Evolutionary conservation across 2,329 filamentous ascomycete species (phyloP).

Genomic region (Colletotrichum sidae): DNA sequence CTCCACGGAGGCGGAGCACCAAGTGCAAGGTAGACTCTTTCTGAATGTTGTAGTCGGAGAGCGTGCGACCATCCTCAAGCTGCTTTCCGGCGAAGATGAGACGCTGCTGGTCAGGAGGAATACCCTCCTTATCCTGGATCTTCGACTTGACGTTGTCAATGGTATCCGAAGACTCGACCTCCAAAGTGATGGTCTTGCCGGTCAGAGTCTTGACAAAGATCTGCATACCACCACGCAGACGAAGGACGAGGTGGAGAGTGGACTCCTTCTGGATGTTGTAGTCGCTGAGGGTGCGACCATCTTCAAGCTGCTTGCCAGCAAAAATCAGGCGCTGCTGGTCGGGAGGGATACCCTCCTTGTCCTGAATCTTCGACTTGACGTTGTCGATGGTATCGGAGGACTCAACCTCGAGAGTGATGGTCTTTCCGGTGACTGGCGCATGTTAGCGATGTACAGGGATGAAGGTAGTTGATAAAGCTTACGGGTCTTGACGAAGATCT

Average conservation of each 20-base stretch:
- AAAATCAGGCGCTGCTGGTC: slow-evolving; percentile 89
- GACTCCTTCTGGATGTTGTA: slow-evolving; percentile 73
- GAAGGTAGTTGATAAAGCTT: slow-evolving; percentile 59
- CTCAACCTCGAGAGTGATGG: slow-evolving; percentile 84
- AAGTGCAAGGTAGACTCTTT: slow-evolving; percentile 90
- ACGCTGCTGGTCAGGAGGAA: slow-evolving; percentile 95
- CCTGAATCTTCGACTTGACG: slow-evolving; percentile 90
- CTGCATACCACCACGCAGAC: slow-evolving; percentile 75
- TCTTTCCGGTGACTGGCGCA: slow-evolving; percentile 81
- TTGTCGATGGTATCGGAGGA: slow-evolving; percentile 86
- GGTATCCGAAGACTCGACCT: slow-evolving; percentile 89
- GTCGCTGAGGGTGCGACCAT: slow-evolving; percentile 64
- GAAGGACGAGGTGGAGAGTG: slow-evolving; percentile 80
- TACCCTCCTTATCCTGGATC: slow-evolving; percentile 98
- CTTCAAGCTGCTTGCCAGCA: slow-evolving; percentile 66
- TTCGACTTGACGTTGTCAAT: slow-evolving; percentile 98
- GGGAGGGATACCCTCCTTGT: slow-evolving; percentile 90
- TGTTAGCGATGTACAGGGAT: slow-evolving; percentile 59
- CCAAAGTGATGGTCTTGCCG: slow-evolving; percentile 93
- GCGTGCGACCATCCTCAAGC: slow-evolving; percentile 91
- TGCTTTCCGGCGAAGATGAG: slow-evolving; percentile 97
- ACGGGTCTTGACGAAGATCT: slow-evolving; percentile 99
- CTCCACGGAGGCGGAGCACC: slow-evolving; percentile 88
- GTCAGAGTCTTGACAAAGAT: slow-evolving; percentile 89
- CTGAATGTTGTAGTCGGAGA: slow-evolving; percentile 95